Percentiles rank a stretch among this genome's conserved stretches.
phyloP scores from a whole-genome alignment of 2,329 filamentous ascomycete species.

The Xylaria sp. region DNA sequence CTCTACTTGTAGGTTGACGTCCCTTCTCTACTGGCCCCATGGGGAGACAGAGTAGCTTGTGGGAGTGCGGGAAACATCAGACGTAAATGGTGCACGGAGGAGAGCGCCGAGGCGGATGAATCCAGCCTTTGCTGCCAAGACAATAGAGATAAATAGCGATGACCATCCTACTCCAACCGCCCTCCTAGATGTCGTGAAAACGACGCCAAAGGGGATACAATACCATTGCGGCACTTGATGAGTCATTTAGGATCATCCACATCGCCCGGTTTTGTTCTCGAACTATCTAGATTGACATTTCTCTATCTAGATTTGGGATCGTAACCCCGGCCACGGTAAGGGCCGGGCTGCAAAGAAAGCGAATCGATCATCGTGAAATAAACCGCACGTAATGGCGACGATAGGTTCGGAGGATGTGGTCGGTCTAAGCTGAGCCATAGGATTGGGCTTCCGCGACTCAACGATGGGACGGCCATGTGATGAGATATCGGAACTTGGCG shows the following conservation, averaged over 20 bases:
- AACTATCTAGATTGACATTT: background rate
- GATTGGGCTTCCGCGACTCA: background rate
- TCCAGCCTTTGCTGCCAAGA: conserved; percentile 37
- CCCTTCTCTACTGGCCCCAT: background rate
- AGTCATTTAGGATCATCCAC: background rate
- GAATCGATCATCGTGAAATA: no score
- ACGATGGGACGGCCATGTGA: background rate
- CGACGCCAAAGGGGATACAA: background rate
- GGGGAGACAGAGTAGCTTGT: background rate
- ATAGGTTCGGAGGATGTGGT: background rate
- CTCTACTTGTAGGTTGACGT: no score
- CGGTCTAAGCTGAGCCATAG: background rate
- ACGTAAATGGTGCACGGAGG: conserved; percentile 8
- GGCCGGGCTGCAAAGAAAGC: no score
- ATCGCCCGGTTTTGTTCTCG: background rate
- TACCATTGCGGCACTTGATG: background rate
- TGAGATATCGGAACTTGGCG: background rate
- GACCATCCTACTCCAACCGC: conserved; percentile 30
- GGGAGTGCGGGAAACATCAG: background rate
- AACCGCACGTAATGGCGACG: background rate
- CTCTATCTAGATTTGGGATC: no score
- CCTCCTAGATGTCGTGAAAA: background rate
- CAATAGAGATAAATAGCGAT: conserved; percentile 20
- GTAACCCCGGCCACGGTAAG: background rate
- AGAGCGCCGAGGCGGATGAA: conserved; percentile 29